Conservation (phyloP, 225 moss, liverwort and hornwort genomes). For the Pleurozium schreberi region DNA sequence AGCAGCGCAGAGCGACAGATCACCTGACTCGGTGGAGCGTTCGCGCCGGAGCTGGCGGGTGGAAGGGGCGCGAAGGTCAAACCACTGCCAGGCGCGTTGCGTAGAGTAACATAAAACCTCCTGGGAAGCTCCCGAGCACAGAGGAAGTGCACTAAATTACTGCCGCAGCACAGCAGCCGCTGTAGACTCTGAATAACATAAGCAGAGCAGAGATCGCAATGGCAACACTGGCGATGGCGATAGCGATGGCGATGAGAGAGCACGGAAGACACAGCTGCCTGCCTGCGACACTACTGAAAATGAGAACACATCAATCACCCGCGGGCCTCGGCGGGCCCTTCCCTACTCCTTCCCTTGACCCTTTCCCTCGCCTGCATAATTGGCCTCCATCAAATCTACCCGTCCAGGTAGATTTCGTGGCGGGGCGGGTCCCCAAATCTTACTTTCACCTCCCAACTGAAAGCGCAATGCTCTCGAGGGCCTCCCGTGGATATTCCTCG, state of each 20-base stretch:
- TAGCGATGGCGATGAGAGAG: no score
- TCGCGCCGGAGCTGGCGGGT: neutral
- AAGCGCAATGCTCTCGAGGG: neutral
- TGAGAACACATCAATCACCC: neutral
- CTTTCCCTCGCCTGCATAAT: constrained; percentile 20
- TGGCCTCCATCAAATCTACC: constrained; percentile 7
- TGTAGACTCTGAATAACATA: neutral
- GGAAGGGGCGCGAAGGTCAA: no score
- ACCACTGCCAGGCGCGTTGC: neutral
- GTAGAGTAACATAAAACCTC: no score
- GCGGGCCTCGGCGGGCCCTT: neutral
- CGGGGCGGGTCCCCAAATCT: neutral
- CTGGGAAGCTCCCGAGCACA: neutral
- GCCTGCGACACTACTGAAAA: neutral
- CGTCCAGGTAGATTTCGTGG: neutral
- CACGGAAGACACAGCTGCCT: neutral
- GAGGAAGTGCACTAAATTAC: neutral
- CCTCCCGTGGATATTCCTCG: neutral
- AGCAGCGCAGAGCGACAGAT: neutral
- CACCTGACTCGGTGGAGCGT: neutral
- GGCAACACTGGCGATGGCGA: neutral
- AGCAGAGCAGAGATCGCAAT: neutral
- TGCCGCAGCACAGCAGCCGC: no score
- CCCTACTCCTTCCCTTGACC: constrained; percentile 10
- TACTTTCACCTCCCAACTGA: neutral